phyloP scores from a whole-genome alignment of 805 yeast genomes.

The Candida tibetensis region DNA sequence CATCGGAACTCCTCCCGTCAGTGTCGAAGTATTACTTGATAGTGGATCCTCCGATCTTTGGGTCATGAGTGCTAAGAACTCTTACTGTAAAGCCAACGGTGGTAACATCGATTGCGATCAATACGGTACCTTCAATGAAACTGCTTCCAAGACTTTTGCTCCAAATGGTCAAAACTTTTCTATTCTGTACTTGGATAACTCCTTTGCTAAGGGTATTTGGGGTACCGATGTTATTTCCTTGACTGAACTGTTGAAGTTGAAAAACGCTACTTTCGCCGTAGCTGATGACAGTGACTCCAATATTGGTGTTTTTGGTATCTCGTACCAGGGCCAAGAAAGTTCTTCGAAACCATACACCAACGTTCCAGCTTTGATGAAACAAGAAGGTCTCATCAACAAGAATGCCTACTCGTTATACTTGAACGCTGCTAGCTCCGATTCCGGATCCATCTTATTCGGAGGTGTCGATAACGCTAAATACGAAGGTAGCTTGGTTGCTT shows the following conservation, averaged over 20 bases:
- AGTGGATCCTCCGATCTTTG: slow-evolving; percentile 78
- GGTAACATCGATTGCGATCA: slow-evolving; percentile 20
- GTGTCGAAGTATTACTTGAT: slow-evolving; percentile 59
- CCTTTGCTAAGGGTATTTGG: slow-evolving; percentile 53
- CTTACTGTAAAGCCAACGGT: slow-evolving; percentile 22
- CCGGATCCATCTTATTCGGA: slow-evolving; percentile 67
- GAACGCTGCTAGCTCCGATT: slow-evolving; percentile 36
- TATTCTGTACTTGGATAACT: slow-evolving; percentile 48
- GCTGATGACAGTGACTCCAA: slow-evolving; percentile 13
- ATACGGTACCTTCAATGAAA: slow-evolving; percentile 19
- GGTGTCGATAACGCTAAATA: slow-evolving; percentile 67
- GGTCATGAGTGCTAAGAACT: slow-evolving; percentile 36
- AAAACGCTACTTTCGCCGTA: slow-evolving; percentile 16
- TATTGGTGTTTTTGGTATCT: slow-evolving; percentile 22
- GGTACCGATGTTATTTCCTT: slow-evolving; percentile 21
- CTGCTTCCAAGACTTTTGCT: slow-evolving; percentile 14
- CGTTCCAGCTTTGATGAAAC: slow-evolving; percentile 59
- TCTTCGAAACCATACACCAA: slow-evolving; percentile 52
- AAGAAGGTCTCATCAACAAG: slow-evolving; percentile 54
- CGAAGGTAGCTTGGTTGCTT: slow-evolving; percentile 40
- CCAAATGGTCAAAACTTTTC: slow-evolving; percentile 19
- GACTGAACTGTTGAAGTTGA: slow-evolving; percentile 11
- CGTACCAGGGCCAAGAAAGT: slow-evolving; percentile 13
- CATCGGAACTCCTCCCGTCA: slow-evolving; percentile 59
- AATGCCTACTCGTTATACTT: slow-evolving; percentile 63